Evolutionary conservation across 805 yeast genomes (phyloP), one percentile per base, ranked within the genome.

Genomic region (Naumovozyma dairenensis): DNA sequence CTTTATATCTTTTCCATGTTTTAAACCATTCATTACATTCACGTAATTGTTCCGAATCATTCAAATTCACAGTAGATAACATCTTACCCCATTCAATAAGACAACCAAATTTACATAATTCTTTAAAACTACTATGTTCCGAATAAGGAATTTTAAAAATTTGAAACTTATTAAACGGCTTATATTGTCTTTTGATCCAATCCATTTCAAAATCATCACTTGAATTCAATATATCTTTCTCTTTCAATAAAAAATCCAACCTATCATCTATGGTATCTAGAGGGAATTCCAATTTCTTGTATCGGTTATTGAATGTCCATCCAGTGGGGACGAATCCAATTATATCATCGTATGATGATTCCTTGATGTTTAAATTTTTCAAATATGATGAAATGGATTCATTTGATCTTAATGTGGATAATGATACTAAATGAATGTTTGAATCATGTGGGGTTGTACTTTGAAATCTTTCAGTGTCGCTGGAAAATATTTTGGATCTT

Each of bases 101-200:
- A 2, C 69, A 60, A 16, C 79, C 71, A 50, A 89, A 83, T 35
- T 69, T 66, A 9, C 78, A 66, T 25, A 92, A 63, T 48, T 92
- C 98, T 25, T 80, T 62, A 48, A 77, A 89, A 37, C 94, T 83
- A 8, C 95, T 84, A 59, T 92, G 98, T 51, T 92, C 98, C 49
- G 93, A 80, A 50, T 92, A 92, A 0, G 98, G 97, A 2, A 87
- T 71, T 8, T 69, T 56, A 44, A 78, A 77, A 1, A 74, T 62
- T 30, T 75, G 69, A 32, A 63, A 55, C 27, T 55, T 44, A 43
- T 63, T 35, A 35, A 54, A 31, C 25, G 45, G 38, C 39, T 58
- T 52, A 51, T 52, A 55, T 32, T 63, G 65, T 39, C 34, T 48
- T 46, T 9, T 53, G 30, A 45, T 42, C 37, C 51, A 39, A 4